Percentiles rank a stretch among this genome's conserved stretches.
Evolutionary conservation across 2,329 filamentous ascomycete species (phyloP).

Genomic region (Phaeoacremonium minimum): DNA sequence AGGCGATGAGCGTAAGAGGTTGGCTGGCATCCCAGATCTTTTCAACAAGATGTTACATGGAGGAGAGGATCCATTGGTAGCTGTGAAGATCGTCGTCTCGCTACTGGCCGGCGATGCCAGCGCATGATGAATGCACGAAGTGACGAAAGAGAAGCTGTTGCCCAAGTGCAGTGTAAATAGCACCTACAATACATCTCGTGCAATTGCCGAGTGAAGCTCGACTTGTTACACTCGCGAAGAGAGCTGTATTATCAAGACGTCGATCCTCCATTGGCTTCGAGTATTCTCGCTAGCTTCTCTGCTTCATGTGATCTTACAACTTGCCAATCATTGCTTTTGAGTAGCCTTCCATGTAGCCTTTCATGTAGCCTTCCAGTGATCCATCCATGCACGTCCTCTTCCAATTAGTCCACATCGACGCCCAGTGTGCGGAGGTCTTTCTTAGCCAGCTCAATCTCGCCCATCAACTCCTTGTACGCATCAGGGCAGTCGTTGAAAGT

Average conservation of each 20-base stretch:
- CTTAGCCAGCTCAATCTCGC: conserved; percentile 75
- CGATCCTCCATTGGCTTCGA: too few species aligned
- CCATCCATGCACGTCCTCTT: too few species aligned
- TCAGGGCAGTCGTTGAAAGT: conserved; percentile 96
- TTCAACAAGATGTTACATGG: conserved; percentile 56
- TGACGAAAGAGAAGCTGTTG: not conserved
- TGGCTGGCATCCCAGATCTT: conserved; percentile 54
- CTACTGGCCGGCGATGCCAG: conserved; percentile 45
- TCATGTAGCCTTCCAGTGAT: too few species aligned
- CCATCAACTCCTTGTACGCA: conserved; percentile 84
- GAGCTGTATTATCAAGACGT: too few species aligned
- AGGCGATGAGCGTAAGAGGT: conserved; percentile 48
- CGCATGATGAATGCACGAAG: conserved; percentile 3
- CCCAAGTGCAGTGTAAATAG: too few species aligned
- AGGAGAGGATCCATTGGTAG: conserved; percentile 49
- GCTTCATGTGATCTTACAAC: too few species aligned
- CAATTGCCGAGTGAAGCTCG: too few species aligned
- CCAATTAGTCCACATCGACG: conserved; percentile 75
- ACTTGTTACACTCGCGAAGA: too few species aligned
- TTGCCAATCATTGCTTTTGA: too few species aligned
- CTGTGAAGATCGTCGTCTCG: conserved; percentile 57
- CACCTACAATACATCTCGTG: too few species aligned
- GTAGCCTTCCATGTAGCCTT: too few species aligned
- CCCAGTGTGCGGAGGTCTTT: conserved; percentile 68
- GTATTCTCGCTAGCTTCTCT: too few species aligned